A percentile compares a stretch with the other conserved stretches of the same genome.
Conservation (phyloP, 176 grass and related monocot genomes). For the Zoysia pacifica region DNA sequence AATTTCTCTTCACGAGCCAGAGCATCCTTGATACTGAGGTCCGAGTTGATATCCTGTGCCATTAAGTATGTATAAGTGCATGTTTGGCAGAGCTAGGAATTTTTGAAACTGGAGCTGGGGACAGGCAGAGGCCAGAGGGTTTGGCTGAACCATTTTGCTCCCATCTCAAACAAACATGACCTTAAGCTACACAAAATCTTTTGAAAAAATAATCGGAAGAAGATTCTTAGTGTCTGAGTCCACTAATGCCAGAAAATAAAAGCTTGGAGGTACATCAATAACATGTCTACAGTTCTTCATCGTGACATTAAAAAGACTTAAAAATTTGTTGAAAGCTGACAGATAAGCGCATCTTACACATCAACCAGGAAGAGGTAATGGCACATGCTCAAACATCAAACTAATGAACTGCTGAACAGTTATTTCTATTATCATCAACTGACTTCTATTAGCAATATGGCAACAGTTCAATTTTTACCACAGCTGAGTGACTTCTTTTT, state of each 20-base stretch:
- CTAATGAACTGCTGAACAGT: neutral
- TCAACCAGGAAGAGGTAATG: constrained; percentile 10
- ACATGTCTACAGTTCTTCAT: neutral
- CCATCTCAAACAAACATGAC: neutral
- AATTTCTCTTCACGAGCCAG: constrained; percentile 85
- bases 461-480: neutral
- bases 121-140: neutral
- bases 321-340: neutral
- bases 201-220: neutral
- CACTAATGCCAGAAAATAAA: neutral
- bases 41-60: constrained; percentile 80
- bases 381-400: neutral
- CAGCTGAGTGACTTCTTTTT: neutral
- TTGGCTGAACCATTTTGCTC: neutral
- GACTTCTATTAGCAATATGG: neutral
- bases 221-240: neutral
- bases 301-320: constrained; percentile 13
- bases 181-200: constrained; percentile 29
- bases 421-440: no score
- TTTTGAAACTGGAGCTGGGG: neutral
- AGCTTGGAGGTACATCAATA: neutral
- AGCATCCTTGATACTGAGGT: constrained; percentile 94
- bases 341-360: neutral
- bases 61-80: constrained; percentile 26
- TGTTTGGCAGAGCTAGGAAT: neutral